Base-by-base conservation (phyloP, 2,329 filamentous ascomycete genomes). In the Botrytis galanthina region DNA sequence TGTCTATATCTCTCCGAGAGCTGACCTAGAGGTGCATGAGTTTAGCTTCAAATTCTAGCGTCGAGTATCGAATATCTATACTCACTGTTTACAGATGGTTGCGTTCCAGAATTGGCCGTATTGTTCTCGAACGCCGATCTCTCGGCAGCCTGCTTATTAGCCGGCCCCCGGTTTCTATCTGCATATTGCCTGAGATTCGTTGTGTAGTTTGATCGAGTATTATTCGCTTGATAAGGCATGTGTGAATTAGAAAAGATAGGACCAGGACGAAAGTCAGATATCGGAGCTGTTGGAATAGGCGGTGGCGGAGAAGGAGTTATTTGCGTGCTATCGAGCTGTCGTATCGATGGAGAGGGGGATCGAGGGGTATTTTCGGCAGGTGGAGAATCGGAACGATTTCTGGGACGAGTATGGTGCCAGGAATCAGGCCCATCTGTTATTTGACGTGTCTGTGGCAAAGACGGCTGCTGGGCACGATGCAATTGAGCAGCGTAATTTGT, bases 261-360 rank as follows among this genome's bases (percentile, higher is more conserved):
- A 32, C 71, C 62, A 48, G 71, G 62, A 54, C 46, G 70, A 32
- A 72, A 72, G 29, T 72, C 71, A 22, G 62, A 68, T 29, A 72
- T 72, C 48, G 71, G 71, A 29, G 71, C 71, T 60, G 71, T 72
- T 22, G 71, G 71, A 69, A 72, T 72, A n/a, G 71, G 71, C 29
- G 71, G 71, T 42, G 71, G 71, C 62, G 71, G 71, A 46, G 71
- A 72, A 39, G 71, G 71, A 32, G 62, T 72, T 59, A 72, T 72
- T 60, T 69, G 71, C 64, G 71, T 68, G 60, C 39, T 68, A 29
- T 68, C 71, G 37, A 67, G 64, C 51, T 44, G 71, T 32, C 64
- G 48, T 60, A 68, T 44, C 22, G 71, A 72, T 60, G 71, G 62
- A 29, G 62, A 68, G 42, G 62, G 62, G 59, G 62, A 54, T 60